Evolutionary conservation across 371 early-diverging fungal species (phyloP), one percentile per base, ranked within the genome.

Genomic region (Circinella minor): DNA sequence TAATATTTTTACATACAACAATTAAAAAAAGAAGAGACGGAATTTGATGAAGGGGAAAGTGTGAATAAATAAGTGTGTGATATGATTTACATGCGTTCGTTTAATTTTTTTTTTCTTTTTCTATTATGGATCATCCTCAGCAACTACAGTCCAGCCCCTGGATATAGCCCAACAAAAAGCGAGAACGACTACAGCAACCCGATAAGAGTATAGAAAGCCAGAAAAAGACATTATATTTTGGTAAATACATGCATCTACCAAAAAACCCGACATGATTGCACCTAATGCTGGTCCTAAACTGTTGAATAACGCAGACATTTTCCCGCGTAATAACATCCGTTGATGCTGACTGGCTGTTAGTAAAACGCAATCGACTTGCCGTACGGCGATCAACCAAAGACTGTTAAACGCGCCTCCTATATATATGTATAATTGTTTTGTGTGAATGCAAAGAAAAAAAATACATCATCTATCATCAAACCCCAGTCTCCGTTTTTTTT

Each of bases 231-330:
- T 18, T 38, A 62, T 64, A 13, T 66, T 51, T 17, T 48, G 36
- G 6, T 66, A 46, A 6, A 51, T 43, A 34, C 46, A 62, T 18
- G 20, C 39, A 47, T 73, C 67, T 7, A 71, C 66, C 8, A 71
- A 14, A 55, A 36, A 63, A 9, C 75, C 75, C 1, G 64, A 36
- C 15, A 65, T 11, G 20, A 71, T 27, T 11, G 64, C 66, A 0
- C 75, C 75, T 4, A 74, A 18, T 10, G 71, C 75, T 15, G 75
- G 75, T 4, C 71, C 75, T 7, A 71, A 27, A 54, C 75, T 74
- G 38, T 38, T 66, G 54, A 64, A 74, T 47, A 74, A 37, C 15
- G 66, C 69, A 4, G 75, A 71, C 68, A 71, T 68, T 47, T 69
- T 71, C 13, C 71, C 75, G 9, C 75, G 71, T 39, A 74, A 37